phyloP scores from a whole-genome alignment of 164 flowering plant genomes.

The Chimonanthus salicifolius region DNA sequence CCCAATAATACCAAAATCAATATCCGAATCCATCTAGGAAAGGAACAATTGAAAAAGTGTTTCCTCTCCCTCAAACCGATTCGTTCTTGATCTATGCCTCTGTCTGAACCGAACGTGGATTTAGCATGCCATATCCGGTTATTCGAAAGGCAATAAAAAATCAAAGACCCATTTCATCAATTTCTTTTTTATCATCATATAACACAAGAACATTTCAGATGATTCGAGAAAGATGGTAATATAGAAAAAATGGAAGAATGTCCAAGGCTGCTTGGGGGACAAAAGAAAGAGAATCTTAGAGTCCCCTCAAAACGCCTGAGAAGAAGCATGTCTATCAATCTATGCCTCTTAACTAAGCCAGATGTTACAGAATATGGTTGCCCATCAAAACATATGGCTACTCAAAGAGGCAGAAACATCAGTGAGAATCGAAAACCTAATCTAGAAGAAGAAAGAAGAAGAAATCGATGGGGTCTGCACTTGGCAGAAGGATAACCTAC shows the following conservation, averaged over 20 bases:
- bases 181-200: too few species aligned
- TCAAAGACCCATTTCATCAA: background rate
- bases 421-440: too few species aligned
- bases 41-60: background rate
- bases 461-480: too few species aligned
- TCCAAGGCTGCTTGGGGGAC: constrained; percentile 8
- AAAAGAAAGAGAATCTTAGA: background rate
- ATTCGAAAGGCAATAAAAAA: constrained; percentile 1
- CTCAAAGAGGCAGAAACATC: background rate
- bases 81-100: constrained; percentile 1
- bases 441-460: too few species aligned
- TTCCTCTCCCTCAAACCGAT: constrained; percentile 4
- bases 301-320: constrained; percentile 1
- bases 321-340: background rate
- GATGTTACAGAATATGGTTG: background rate
- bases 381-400: background rate
- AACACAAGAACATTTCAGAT: too few species aligned
- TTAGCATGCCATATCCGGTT: background rate
- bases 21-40: constrained; percentile 5
- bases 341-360: constrained; percentile 7
- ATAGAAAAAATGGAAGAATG: background rate
- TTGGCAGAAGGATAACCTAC: too few species aligned
- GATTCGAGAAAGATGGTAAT: too few species aligned
- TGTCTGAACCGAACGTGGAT: constrained; percentile 4
- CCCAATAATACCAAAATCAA: background rate